Evolutionary conservation across 129 eudicot genomes (phyloP), one percentile per base, ranked within the genome.

Genomic region (Solidago caesia): DNA sequence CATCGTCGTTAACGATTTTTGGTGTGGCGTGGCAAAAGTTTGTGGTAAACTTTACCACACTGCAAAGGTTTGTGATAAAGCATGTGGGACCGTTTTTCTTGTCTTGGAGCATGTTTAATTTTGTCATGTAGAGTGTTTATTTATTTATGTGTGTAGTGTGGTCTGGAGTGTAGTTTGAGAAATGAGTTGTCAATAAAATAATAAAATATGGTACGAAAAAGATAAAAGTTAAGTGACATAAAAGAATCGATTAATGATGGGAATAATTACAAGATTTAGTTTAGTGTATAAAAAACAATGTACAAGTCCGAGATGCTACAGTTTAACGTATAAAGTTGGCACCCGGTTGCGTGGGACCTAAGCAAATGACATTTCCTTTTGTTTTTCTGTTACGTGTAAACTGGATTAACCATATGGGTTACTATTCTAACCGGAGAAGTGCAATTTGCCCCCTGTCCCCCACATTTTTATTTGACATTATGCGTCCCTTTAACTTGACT

Each of bases 311-410:
- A 29, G 47, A 61, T 45, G 59, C 58, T 14, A 61, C 44, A 49
- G 5, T 9, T 11, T 62, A 15, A 14, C 71, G 71, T 75, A 49
- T 39, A 64, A 15, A 48, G 39, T 75, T 10, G 71, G 29, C 71
- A 75, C 44, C 44, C 6, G 21, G 51, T 75, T 75, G 72, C 79
- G 71, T 75, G 64, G 71, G 71, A 52, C 63, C 8, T 47, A 64
- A 64, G 71, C 71, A 47, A 49, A 63, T 49, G 70, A 61, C 63
- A n/a, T 62, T 33, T 61, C 77, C 46, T 45, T 47, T 61, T 10
- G 7, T 62, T 74, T 5, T 5, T 11, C n/a, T 63, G 41, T 29
- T 63, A 74, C 62, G 64, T 75, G 44, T 75, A 11, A 15, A 64
- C 41, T 53, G 44, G 42, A 71, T 64, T 75, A 64, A 41, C 64